These are phyloP conservation scores for Elaeagnus macrophylla DNA, from an alignment of 306 rosid species.

Conservation along the genomic window DNA sequence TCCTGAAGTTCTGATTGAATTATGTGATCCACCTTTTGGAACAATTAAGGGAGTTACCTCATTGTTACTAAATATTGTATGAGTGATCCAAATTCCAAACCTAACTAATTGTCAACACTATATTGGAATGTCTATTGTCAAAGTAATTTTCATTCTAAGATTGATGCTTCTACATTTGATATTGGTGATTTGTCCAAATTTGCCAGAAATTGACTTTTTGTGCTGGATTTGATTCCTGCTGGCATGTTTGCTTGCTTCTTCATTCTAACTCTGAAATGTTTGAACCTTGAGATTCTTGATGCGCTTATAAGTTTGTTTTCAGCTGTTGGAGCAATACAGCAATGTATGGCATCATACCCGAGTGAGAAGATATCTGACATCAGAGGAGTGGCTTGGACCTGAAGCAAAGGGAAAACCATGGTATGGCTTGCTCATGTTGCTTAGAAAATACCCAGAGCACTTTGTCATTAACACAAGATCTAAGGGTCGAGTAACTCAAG, in stretches of 20 bases:
- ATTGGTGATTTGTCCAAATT: no score
- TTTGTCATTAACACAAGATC: constrained; percentile 96
- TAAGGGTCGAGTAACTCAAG: constrained; percentile 70
- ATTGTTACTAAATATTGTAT: no score
- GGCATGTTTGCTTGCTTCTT: not conserved
- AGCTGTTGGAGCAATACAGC: constrained; percentile 77
- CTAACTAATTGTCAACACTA: not conserved
- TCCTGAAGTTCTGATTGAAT: not conserved
- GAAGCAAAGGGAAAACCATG: constrained; percentile 97
- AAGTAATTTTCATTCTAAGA: not conserved
- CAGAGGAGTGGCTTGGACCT: constrained; percentile 80
- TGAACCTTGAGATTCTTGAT: not conserved
- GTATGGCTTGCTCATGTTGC: constrained; percentile 86
- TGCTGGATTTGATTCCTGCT: not conserved
- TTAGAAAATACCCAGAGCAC: constrained; percentile 96
- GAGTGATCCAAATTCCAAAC: not conserved
- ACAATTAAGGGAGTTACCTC: no score
- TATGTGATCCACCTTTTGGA: not conserved
- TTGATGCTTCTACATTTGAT: not conserved
- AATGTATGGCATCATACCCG: constrained; percentile 79
- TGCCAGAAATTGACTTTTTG: not conserved
- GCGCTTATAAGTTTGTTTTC: constrained; percentile 10
- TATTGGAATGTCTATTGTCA: not conserved
- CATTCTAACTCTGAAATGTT: not conserved
- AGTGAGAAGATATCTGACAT: constrained; percentile 77